Percentiles rank a stretch among this genome's conserved stretches.
These are phyloP conservation scores for Quercus tomentella DNA, from an alignment of 331 rosid species.

Conservation along the genomic window DNA sequence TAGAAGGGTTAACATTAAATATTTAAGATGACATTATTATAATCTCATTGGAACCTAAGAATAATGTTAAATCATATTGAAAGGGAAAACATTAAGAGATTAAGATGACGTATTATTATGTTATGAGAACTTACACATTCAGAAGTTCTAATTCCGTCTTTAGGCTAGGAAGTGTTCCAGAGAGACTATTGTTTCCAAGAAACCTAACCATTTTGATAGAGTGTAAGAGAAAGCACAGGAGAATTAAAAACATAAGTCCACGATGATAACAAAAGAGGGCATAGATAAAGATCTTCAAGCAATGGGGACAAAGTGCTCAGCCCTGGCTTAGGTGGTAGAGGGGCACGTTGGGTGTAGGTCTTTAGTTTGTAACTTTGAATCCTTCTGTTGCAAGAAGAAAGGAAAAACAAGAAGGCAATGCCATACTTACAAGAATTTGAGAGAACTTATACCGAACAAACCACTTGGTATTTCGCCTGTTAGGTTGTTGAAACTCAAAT, in stretches of 20 bases:
- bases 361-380: too few species aligned
- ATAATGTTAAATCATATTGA: neutral
- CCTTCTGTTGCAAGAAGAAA: too few species aligned
- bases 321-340: too few species aligned
- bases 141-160: neutral
- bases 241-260: neutral
- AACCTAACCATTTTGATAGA: neutral
- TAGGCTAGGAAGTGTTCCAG: neutral
- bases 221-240: neutral
- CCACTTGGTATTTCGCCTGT: neutral
- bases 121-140: neutral
- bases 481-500: constrained; percentile 1
- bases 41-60: too few species aligned
- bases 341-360: too few species aligned
- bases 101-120: neutral
- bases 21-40: too few species aligned
- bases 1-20: too few species aligned
- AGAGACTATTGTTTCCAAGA: neutral
- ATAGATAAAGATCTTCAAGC: neutral
- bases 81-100: neutral
- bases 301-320: neutral
- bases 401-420: neutral
- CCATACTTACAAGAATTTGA: neutral
- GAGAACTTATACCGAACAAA: neutral
- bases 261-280: neutral